These are phyloP conservation scores for Penicillium odoratum DNA, from an alignment of 495 filamentous ascomycete species.

Conservation along the genomic window DNA sequence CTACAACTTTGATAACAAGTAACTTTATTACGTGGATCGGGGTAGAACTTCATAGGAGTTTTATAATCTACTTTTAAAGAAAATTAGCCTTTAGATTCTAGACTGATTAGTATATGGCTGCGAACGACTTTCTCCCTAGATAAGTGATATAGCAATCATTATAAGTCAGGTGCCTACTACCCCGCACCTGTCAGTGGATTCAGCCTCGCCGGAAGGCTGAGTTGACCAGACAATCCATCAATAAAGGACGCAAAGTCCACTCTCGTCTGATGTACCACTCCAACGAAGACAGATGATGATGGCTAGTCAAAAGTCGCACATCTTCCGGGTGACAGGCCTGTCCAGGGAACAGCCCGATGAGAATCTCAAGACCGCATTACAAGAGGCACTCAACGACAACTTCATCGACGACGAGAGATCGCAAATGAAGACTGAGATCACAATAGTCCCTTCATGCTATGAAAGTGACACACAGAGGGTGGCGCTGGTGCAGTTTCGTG, in stretches of 20 bases:
- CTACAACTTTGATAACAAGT: no score
- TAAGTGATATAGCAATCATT: no score
- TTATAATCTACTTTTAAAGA: no score
- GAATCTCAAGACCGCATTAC: conserved; percentile 14
- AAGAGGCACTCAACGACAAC: conserved; percentile 13
- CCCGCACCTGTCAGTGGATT: conserved; percentile 16
- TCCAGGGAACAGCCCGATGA: conserved; percentile 9
- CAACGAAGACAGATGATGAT: conserved; percentile 6
- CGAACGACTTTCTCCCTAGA: no score
- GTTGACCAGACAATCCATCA: conserved; percentile 8
- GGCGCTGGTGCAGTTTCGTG: conserved; percentile 13
- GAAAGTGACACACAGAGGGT: conserved; percentile 14
- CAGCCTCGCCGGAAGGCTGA: conserved; percentile 16
- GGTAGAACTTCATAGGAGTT: no score
- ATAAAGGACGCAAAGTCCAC: conserved; percentile 1
- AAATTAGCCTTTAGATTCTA: no score
- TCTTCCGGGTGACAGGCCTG: conserved; percentile 16
- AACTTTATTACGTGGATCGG: no score
- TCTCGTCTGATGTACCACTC: conserved; percentile 7
- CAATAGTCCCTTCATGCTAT: conserved; percentile 18
- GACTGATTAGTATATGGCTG: no score
- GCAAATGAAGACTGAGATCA: conserved; percentile 11
- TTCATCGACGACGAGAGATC: conserved; percentile 14
- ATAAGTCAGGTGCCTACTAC: background rate
- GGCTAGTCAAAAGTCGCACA: conserved; percentile 15